Conservation (phyloP, 768 basidiomycete genomes). For the Chlorophyllum brunneum region DNA sequence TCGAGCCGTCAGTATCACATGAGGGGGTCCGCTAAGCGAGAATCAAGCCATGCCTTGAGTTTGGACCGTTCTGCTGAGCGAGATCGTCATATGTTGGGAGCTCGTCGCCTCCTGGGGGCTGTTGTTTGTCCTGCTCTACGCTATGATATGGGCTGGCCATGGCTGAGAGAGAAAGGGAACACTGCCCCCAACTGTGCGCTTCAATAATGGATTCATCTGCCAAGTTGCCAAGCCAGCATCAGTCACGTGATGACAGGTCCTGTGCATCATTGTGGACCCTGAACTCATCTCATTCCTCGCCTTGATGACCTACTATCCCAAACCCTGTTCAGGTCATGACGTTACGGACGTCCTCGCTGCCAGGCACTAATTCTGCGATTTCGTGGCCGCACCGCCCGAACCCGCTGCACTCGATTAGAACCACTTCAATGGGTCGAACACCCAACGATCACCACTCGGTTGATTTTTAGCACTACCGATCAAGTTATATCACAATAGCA, state of each 20-base stretch:
- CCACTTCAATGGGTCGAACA: too few species aligned
- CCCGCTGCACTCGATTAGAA: too few species aligned
- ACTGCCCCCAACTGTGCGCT: slow-evolving; percentile 15
- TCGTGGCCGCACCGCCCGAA: too few species aligned
- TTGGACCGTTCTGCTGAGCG: slow-evolving; percentile 71
- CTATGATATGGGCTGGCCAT: slow-evolving; percentile 21
- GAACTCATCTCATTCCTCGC: too few species aligned
- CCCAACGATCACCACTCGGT: too few species aligned
- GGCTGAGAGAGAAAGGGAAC: slow-evolving; percentile 11
- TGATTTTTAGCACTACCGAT: too few species aligned
- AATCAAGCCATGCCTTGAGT: slow-evolving; percentile 64
- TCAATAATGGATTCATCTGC: slow-evolving; percentile 8
- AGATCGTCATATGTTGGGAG: slow-evolving; percentile 81
- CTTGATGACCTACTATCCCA: too few species aligned
- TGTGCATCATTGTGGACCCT: too few species aligned
- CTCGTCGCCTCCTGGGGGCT: slow-evolving; percentile 39
- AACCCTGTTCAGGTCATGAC: too few species aligned
- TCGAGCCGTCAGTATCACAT: slow-evolving; percentile 4
- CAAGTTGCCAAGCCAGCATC: slow-evolving; percentile 1
- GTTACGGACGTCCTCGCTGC: too few species aligned
- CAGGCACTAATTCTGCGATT: too few species aligned
- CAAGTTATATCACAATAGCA: too few species aligned
- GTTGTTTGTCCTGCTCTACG: slow-evolving; percentile 41
- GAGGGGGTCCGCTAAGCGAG: background rate
- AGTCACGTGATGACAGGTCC: slow-evolving; percentile 21